Base-by-base conservation (phyloP, 257 asterid genomes). In the Solanum habrochaites region DNA sequence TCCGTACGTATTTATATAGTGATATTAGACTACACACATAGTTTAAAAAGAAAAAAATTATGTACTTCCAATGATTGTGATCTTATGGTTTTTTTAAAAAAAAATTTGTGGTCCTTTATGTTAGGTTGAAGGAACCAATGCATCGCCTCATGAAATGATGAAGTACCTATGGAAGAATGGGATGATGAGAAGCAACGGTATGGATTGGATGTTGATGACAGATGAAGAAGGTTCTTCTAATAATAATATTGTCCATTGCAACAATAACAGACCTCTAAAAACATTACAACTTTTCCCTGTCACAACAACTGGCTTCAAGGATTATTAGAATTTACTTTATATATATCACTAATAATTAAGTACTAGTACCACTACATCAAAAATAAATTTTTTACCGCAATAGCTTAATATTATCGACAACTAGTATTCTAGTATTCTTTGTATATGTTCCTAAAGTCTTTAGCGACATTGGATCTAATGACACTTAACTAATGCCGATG, bases 261-360 rank as follows among this genome's bases (percentile, higher is more conserved):
- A 90, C 93, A 87, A 81, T 37, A 89, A 89, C 64, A 83, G 88
- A 73, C 98, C 98, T 31, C 93, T 92, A 64, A 86, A 90, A 92
- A 95, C 98, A 92, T 95, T 95, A 81, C 89, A 94, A 70, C 97
- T 95, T 88, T 95, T 95, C 83, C 98, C 98, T 25, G 92, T 94
- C 62, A 83, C 87, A 89, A 35, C 77, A 39, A 90, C 91, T 75
- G 82, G 58, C 86, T 25, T 66, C 83, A 88, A 83, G 72, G 86
- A 87, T 66, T 42, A 75, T 66, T 75, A 75, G 86, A 83, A 69
- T 29, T 29, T 32, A 14, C 64, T 31, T 40, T 14, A 27, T 83
- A 35, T 83, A 35, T 83, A 23, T 56, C 56, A 42, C 15, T 29
- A 35, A 32, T 64, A 56, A 73, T 5, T 73, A 37, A 27, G 29